Base-by-base conservation (phyloP, 768 basidiomycete genomes). In the Phylloporus arenicola region DNA sequence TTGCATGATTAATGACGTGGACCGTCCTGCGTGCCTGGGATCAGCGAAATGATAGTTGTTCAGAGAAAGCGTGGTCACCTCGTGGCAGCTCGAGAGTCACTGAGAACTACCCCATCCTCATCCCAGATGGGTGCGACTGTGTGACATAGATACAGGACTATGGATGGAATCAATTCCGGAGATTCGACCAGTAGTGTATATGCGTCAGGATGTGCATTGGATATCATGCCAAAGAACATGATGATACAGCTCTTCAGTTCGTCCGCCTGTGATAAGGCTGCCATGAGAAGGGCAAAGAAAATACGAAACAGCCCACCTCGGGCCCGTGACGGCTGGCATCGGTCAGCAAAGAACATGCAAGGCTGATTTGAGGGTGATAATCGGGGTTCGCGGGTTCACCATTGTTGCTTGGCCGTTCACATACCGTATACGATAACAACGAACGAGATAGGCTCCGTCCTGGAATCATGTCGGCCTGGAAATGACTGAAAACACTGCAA, bases 91-190 rank as follows among this genome's bases (percentile, higher is more conserved):
- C 68, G 64, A 0, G 72, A 55, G 2, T 75, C 69, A 14, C 61
- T 56, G 22, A 74, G 58, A 13, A 81, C 58, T 27, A 57, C 58
- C 43, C 76, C 73, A 37, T 78, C 76, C 31, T 83, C 83, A 59
- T 88, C 84, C 84, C 85, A 91, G 14, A 91, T 63, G 2, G 77
- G 74, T 1, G 72, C 72, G 0, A 78, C 73, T 35, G 83, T 66
- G 19, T 76, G 70, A 31, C 73, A 72, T 9, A 86, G 69, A 52
- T 76, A 82, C 29, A 75, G 56, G 17, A 88, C 72, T 24, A 90
- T 64, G 1, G 87, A 81, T 2, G 86, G 87, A 37, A 90, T 73
- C 13, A 91, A 58, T 11, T 72, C 71, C 37, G 71, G 72, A 1
- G 84, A 84, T 14, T 75, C 72, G 6, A 72, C 58, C 6, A 80